Conservation (phyloP, 2,329 filamentous ascomycete species). For the Botrytis hyacinthi region DNA sequence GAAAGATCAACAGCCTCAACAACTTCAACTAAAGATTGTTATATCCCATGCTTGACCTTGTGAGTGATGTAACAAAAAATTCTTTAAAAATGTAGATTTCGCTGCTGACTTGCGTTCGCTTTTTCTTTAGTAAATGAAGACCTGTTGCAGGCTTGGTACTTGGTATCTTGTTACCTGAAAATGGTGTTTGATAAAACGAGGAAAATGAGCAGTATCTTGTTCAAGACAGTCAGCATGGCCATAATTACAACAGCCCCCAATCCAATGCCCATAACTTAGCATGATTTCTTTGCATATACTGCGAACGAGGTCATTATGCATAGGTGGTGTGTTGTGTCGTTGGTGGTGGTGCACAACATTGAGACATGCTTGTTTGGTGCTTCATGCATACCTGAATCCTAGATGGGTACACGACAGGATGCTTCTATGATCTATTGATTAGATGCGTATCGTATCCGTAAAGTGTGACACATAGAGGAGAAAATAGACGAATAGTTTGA, state of each 20-base stretch:
- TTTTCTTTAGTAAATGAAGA: neutral
- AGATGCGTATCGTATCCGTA: neutral
- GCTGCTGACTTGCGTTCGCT: neutral
- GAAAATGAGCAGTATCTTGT: neutral
- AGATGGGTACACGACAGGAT: conserved; percentile 9
- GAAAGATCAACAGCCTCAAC: neutral
- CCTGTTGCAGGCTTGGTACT: neutral
- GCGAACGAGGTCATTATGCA: neutral
- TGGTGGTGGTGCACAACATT: neutral
- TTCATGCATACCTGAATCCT: neutral
- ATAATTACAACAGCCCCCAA: neutral
- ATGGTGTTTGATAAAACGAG: neutral
- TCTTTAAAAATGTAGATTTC: neutral
- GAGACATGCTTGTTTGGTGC: neutral
- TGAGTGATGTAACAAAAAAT: neutral
- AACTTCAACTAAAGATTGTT: neutral
- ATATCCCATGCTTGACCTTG: neutral
- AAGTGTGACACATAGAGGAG: neutral
- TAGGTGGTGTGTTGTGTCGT: neutral
- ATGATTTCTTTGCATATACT: neutral
- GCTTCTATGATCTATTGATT: conserved; percentile 19
- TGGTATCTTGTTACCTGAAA: neutral
- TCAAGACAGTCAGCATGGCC: neutral
- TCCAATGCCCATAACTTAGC: neutral
- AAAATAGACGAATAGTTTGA: neutral